Conservation (phyloP, 345 rosid species). For the Salix suchowensis region DNA sequence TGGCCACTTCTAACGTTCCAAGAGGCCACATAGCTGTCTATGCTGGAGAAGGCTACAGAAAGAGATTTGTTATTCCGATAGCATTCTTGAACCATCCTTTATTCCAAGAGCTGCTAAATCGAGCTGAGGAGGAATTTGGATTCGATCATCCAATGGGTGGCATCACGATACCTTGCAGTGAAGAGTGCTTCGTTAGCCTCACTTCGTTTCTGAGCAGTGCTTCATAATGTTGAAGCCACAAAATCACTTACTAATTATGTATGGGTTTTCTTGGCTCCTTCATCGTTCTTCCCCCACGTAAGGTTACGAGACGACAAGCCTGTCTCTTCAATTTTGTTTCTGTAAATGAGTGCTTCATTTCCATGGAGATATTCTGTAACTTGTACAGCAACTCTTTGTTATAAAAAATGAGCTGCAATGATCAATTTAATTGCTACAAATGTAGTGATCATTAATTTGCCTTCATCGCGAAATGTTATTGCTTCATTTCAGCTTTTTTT, state of each 20-base stretch:
- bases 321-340: conserved; percentile 24
- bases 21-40: conserved; percentile 57
- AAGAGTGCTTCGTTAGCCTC: conserved; percentile 51
- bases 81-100: conserved; percentile 60
- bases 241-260: not conserved
- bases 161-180: conserved; percentile 73
- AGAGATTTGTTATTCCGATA: conserved; percentile 65
- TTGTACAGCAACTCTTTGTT: not conserved
- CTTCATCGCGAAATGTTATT: no score
- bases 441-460: not conserved
- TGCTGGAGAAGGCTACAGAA: conserved; percentile 46
- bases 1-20: conserved; percentile 36
- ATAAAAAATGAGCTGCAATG: no score
- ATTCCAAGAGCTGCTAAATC: conserved; percentile 51
- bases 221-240: not conserved
- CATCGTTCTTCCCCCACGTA: not conserved
- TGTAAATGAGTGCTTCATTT: not conserved
- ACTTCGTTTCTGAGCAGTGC: conserved; percentile 28
- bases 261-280: not conserved
- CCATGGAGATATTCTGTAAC: not conserved
- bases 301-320: not conserved
- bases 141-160: conserved; percentile 77
- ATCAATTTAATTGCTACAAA: no score
- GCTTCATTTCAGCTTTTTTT: not conserved
- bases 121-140: conserved; percentile 77